Percentiles rank a stretch among this genome's conserved stretches.
These are phyloP conservation scores for Ophiocordyceps camponoti-saundersi DNA, from an alignment of 2,329 filamentous ascomycete species.

Conservation along the genomic window DNA sequence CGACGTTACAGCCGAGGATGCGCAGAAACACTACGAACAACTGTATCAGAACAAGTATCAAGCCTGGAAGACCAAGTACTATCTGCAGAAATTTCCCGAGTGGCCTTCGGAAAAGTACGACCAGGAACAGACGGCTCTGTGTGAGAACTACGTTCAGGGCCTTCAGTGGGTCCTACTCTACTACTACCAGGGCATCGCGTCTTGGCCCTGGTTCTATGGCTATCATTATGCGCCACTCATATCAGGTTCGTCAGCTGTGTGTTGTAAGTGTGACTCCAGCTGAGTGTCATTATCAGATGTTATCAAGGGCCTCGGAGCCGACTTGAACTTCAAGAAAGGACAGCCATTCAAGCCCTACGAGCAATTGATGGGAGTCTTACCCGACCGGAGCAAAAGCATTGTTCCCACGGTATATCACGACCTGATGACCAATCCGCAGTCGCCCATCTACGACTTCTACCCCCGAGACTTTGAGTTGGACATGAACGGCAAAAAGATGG, in stretches of 20 bases:
- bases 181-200: conserved; percentile 93
- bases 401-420: conserved; percentile 77
- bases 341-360: conserved; percentile 92
- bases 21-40: conserved; percentile 59
- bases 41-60: conserved; percentile 84
- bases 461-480: conserved; percentile 92
- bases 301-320: conserved; percentile 66
- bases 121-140: conserved; percentile 59
- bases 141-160: conserved; percentile 94
- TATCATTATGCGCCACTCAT: conserved; percentile 98
- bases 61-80: conserved; percentile 91
- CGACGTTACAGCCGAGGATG: conserved; percentile 64
- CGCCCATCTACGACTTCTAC: conserved; percentile 95
- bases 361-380: conserved; percentile 94
- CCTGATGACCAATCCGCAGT: conserved; percentile 79
- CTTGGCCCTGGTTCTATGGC: conserved; percentile 95
- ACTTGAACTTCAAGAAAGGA: conserved; percentile 84
- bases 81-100: conserved; percentile 69
- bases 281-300: conserved; percentile 43
- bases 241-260: conserved; percentile 36
- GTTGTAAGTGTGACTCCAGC: background rate
- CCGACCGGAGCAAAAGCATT: conserved; percentile 93
- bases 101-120: conserved; percentile 69
- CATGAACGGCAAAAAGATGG: conserved; percentile 99
- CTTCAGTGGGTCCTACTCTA: conserved; percentile 97